Percentiles rank a stretch among this genome's conserved stretches.
Conservation (phyloP, 78 protist genomes). For the Dictyostelium discoideum region DNA sequence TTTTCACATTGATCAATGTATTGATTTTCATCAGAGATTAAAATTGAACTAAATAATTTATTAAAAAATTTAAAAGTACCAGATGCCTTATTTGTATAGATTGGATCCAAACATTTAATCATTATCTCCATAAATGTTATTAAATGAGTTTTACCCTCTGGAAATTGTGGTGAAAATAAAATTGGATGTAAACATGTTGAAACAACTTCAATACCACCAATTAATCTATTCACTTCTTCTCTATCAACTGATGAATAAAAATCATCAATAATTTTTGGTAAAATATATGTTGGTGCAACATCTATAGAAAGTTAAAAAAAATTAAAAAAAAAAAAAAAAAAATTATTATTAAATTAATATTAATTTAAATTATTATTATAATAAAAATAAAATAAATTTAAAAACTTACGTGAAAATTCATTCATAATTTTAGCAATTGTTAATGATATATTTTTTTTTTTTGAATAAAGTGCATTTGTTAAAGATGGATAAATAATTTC, state of each 20-base stretch:
- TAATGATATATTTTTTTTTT: constrained; percentile 33
- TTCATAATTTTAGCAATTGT: constrained; percentile 50
- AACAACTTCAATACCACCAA: constrained; percentile 49
- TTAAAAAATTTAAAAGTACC: constrained; percentile 62
- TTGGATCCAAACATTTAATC: constrained; percentile 40
- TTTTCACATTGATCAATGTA: background rate
- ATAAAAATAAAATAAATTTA: background rate
- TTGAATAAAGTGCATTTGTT: constrained; percentile 26
- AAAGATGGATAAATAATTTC: constrained; percentile 39
- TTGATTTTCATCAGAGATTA: constrained; percentile 25
- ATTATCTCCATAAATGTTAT: constrained; percentile 29
- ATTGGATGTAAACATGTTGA: constrained; percentile 75
- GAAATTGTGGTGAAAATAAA: constrained; percentile 8
- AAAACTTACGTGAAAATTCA: constrained; percentile 54
- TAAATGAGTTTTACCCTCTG: constrained; percentile 69
- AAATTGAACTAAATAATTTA: constrained; percentile 33
- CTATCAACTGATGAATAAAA: constrained; percentile 31
- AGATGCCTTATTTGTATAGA: constrained; percentile 61
- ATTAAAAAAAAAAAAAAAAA: no score
- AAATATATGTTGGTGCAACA: constrained; percentile 27
- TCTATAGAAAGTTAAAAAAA: background rate
- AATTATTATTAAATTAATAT: background rate
- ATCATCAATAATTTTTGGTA: constrained; percentile 25
- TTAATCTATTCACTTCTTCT: constrained; percentile 59
- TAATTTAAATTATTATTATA: background rate